Conservation (phyloP, 2,329 filamentous ascomycete genomes). For the Xylaria hypoxylon region DNA sequence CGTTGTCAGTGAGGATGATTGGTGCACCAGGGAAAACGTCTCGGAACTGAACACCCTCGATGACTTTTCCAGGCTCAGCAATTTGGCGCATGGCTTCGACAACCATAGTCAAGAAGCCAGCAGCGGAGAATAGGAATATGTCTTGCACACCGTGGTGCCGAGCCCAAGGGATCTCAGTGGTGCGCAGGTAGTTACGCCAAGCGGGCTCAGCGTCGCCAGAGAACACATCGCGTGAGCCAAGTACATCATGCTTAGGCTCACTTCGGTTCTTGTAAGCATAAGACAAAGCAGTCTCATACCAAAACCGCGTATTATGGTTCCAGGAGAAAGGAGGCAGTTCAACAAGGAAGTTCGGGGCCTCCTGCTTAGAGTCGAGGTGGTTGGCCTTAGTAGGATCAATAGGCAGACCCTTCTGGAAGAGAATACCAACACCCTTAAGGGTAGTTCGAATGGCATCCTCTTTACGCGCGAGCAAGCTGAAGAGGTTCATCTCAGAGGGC, state of each 20-base stretch:
- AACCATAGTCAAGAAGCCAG: conserved; percentile 53
- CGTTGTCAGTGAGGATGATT: conserved; percentile 45
- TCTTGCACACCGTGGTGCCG: conserved; percentile 62
- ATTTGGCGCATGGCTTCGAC: conserved; percentile 52
- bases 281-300: conserved; percentile 54
- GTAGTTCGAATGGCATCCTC: conserved; percentile 49
- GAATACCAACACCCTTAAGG: conserved; percentile 47
- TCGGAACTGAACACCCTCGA: conserved; percentile 50
- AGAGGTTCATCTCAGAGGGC: conserved; percentile 43
- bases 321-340: conserved; percentile 60
- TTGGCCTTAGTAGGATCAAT: conserved; percentile 51
- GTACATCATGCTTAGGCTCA: conserved; percentile 54
- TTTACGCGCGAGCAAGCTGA: conserved; percentile 47
- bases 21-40: conserved; percentile 48
- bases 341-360: conserved; percentile 48
- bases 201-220: conserved; percentile 49
- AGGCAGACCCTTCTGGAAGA: conserved; percentile 49
- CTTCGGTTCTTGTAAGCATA: conserved; percentile 51
- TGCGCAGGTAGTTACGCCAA: conserved; percentile 54
- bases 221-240: conserved; percentile 52
- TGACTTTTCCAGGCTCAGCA: conserved; percentile 42
- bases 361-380: conserved; percentile 47
- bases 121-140: conserved; percentile 62
- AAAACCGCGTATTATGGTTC: conserved; percentile 58
- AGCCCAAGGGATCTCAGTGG: conserved; percentile 57